phyloP scores from a whole-genome alignment of 768 basidiomycete genomes.

The Mycena belliarum region DNA sequence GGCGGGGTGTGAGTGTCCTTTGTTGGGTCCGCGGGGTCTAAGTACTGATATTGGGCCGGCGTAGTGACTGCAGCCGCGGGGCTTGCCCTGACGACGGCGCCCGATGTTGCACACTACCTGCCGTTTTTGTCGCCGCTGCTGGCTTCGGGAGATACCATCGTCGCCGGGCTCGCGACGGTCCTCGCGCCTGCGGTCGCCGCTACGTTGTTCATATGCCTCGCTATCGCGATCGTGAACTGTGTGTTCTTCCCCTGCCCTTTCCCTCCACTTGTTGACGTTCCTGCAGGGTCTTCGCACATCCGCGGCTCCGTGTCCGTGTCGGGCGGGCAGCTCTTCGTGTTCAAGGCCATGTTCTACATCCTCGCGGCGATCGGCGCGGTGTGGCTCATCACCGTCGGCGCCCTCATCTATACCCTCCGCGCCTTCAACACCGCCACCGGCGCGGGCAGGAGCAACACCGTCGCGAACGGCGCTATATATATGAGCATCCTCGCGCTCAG shows the following conservation, averaged over 20 bases:
- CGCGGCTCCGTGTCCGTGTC: slow-evolving; percentile 66
- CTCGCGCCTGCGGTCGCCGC: slow-evolving; percentile 68
- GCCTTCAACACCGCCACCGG: slow-evolving; percentile 45
- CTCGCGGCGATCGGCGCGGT: slow-evolving; percentile 54
- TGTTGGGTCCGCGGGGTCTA: no score
- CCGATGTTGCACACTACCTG: slow-evolving; percentile 71
- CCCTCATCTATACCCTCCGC: slow-evolving; percentile 67
- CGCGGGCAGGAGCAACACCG: slow-evolving; percentile 38
- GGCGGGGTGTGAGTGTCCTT: slow-evolving; percentile 63
- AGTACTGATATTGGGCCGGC: slow-evolving; percentile 8
- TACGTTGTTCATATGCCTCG: slow-evolving; percentile 57
- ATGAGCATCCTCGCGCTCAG: slow-evolving; percentile 62
- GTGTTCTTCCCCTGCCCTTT: slow-evolving; percentile 26
- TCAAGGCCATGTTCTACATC: slow-evolving; percentile 65
- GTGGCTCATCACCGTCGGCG: slow-evolving; percentile 67
- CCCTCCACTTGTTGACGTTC: background rate
- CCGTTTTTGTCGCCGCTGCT: slow-evolving; percentile 61
- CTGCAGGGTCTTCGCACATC: slow-evolving; percentile 52
- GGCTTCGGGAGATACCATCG: slow-evolving; percentile 44
- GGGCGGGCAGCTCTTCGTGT: slow-evolving; percentile 56
- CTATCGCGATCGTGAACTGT: slow-evolving; percentile 58
- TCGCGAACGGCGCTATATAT: slow-evolving; percentile 74
- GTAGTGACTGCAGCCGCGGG: slow-evolving; percentile 73
- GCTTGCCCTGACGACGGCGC: slow-evolving; percentile 65
- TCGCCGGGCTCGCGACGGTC: slow-evolving; percentile 64